A percentile compares a stretch with the other conserved stretches of the same genome.
Evolutionary conservation across 305 asterid species (phyloP).

Genomic region (Andrographis paniculata): DNA sequence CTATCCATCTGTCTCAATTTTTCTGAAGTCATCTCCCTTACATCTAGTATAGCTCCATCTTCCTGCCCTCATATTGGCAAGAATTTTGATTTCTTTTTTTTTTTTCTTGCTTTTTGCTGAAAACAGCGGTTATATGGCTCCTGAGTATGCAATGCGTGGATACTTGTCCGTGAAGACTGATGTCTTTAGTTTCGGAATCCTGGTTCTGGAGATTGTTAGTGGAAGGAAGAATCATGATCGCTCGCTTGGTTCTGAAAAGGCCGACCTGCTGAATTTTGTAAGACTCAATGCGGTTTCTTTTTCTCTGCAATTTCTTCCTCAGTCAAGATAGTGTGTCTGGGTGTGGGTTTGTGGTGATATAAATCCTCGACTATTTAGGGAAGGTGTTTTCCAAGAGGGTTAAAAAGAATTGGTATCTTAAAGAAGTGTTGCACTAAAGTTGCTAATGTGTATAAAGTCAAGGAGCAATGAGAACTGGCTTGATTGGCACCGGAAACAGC

Average conservation of each 20-base stretch:
- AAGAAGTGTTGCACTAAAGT: too few species aligned
- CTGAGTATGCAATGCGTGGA: conserved; percentile 76
- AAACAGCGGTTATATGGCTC: conserved; percentile 88
- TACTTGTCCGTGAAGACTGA: conserved; percentile 73
- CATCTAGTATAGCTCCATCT: conserved; percentile 3
- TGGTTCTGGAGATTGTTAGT: conserved; percentile 60
- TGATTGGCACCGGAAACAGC: too few species aligned
- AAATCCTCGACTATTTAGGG: neutral
- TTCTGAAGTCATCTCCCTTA: too few species aligned
- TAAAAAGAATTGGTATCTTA: too few species aligned
- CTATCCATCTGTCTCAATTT: too few species aligned
- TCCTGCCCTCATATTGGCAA: neutral
- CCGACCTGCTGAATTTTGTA: conserved; percentile 64
- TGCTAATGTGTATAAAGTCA: too few species aligned
- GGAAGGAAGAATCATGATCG: conserved; percentile 54
- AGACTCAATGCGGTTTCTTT: conserved; percentile 21
- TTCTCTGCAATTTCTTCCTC: neutral
- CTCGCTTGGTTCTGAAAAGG: conserved; percentile 39
- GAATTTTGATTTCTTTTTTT: neutral
- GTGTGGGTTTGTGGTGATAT: too few species aligned
- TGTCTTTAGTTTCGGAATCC: conserved; percentile 72
- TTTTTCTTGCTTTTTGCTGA: conserved; percentile 11
- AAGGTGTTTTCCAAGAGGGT: neutral
- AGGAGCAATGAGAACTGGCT: too few species aligned
- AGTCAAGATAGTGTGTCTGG: neutral